phyloP scores from a whole-genome alignment of 495 filamentous ascomycete species.

The Copromyces sp. region DNA sequence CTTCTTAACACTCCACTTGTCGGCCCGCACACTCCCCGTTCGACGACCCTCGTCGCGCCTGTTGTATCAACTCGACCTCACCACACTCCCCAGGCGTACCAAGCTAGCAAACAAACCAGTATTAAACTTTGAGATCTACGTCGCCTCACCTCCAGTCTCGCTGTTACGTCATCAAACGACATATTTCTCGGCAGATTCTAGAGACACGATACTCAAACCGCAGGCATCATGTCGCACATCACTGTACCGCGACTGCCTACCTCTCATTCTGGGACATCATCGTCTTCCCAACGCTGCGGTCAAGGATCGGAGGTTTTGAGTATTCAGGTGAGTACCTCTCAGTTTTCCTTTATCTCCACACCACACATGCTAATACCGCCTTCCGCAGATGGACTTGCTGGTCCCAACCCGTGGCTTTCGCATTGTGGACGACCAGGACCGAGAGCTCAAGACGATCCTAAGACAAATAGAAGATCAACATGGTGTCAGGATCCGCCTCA shows the following conservation, averaged over 20 bases:
- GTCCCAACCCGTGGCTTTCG: conserved; percentile 2
- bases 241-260: background rate
- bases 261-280: background rate
- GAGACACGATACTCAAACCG: background rate
- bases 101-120: background rate
- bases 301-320: background rate
- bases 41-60: background rate
- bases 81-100: background rate
- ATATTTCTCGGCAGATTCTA: background rate
- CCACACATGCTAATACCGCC: background rate
- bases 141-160: background rate
- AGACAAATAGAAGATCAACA: conserved; percentile 5
- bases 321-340: background rate
- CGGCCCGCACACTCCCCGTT: background rate
- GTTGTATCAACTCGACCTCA: background rate
- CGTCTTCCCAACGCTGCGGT: background rate
- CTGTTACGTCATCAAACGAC: background rate
- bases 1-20: background rate
- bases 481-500: conserved; percentile 3
- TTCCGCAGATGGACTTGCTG: background rate
- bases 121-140: background rate
- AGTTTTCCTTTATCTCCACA: background rate
- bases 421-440: conserved; percentile 8
- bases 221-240: background rate
- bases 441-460: conserved; percentile 4